Percentiles rank a stretch among this genome's conserved stretches.
Conservation (phyloP, 352 stramenopile species). For the Globisporangium cylindrosporum region DNA sequence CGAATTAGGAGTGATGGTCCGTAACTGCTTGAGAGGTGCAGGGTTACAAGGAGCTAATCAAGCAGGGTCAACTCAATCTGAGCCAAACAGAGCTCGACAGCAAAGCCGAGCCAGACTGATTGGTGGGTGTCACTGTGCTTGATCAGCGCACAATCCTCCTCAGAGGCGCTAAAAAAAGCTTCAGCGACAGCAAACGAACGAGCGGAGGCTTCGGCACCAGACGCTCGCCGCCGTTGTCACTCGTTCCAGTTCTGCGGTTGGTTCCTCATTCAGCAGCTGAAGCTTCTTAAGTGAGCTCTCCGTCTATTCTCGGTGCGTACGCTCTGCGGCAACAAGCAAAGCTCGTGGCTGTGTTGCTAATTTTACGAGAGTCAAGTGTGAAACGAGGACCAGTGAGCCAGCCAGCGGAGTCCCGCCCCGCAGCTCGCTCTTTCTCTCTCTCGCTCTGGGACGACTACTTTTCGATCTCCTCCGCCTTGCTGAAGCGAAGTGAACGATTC, state of each 20-base stretch:
- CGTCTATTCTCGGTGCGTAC: conserved; percentile 3
- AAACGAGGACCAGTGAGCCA: conserved; percentile 7
- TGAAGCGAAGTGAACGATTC: not conserved
- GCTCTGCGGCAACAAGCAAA: not conserved
- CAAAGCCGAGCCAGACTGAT: conserved; percentile 1
- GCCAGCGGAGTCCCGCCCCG: not conserved
- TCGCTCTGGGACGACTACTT: conserved; percentile 1
- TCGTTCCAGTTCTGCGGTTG: not conserved
- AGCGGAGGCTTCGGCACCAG: not conserved
- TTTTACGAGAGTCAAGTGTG: conserved; percentile 3
- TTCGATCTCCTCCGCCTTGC: conserved; percentile 11
- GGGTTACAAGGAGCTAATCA: conserved; percentile 6
- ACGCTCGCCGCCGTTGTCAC: not conserved
- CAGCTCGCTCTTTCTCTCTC: not conserved
- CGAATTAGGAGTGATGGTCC: conserved; percentile 1
- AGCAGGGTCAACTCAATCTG: not conserved
- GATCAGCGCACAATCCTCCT: not conserved
- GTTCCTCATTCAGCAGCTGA: not conserved
- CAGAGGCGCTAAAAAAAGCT: not conserved
- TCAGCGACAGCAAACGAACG: not conserved
- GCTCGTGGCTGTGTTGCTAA: not conserved
- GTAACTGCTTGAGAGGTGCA: not conserved
- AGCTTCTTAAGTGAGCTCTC: not conserved
- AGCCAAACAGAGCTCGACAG: not conserved
- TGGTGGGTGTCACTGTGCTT: conserved; percentile 9